phyloP scores from a whole-genome alignment of 2,329 filamentous ascomycete species.

The Cytospora schulzeri region DNA sequence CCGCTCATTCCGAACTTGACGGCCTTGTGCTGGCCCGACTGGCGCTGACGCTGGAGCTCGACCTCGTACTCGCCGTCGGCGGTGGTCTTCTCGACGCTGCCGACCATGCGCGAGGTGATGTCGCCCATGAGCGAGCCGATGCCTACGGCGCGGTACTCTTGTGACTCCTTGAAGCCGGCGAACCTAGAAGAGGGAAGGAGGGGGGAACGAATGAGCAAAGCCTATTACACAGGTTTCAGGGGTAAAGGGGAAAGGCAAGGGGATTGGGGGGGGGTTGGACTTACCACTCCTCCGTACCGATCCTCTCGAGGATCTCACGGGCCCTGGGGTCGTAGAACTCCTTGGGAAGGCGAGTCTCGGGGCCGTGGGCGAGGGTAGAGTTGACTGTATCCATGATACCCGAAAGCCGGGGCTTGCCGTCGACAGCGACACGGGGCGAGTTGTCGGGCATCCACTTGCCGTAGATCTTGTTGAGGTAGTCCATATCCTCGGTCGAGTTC shows the following conservation, averaged over 20 bases:
- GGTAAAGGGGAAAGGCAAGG: too few species aligned
- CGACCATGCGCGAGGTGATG: slow-evolving; percentile 74
- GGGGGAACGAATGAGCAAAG: background rate
- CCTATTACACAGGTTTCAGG: background rate
- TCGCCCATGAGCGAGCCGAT: slow-evolving; percentile 87
- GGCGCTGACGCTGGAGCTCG: slow-evolving; percentile 39
- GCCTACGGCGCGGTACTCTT: slow-evolving; percentile 85
- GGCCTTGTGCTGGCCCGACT: slow-evolving; percentile 37
- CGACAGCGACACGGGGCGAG: slow-evolving; percentile 72
- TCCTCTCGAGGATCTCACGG: slow-evolving; percentile 69
- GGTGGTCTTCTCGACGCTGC: slow-evolving; percentile 60
- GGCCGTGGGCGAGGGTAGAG: slow-evolving; percentile 80
- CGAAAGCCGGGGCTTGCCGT: slow-evolving; percentile 79
- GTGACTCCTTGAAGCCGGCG: slow-evolving; percentile 78
- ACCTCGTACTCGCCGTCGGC: slow-evolving; percentile 55
- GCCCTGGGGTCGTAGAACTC: slow-evolving; percentile 85
- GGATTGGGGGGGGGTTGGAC: background rate
- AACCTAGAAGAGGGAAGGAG: slow-evolving; percentile 3
- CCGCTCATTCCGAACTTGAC: slow-evolving; percentile 80
- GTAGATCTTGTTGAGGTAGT: slow-evolving; percentile 75
- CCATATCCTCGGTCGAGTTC: slow-evolving; percentile 80
- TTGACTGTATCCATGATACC: slow-evolving; percentile 97
- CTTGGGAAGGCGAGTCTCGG: slow-evolving; percentile 73
- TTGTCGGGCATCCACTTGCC: slow-evolving; percentile 83
- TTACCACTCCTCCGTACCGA: slow-evolving; percentile 92